Conservation (phyloP, 2,329 filamentous ascomycete genomes). For the Ceratocystis variospora region DNA sequence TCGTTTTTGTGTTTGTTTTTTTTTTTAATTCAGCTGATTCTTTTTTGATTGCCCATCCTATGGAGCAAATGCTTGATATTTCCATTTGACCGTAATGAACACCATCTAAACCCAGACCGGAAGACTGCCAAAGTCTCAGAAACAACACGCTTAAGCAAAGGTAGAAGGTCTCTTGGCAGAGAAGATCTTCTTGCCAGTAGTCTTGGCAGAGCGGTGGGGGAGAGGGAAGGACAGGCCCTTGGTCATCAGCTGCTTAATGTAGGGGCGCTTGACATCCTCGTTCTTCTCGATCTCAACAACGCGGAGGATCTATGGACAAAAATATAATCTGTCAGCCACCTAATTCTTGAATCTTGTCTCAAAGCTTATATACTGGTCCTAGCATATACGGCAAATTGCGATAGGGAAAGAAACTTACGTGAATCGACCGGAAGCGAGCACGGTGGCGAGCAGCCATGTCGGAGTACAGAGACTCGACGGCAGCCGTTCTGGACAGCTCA, state of each 20-base stretch:
- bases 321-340: not conserved
- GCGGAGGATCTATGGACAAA: slow-evolving; percentile 65
- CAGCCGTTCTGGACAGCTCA: slow-evolving; percentile 91
- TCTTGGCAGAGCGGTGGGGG: slow-evolving; percentile 84
- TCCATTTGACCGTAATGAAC: slow-evolving; percentile 48
- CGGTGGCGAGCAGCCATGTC: slow-evolving; percentile 98
- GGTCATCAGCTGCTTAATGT: slow-evolving; percentile 95
- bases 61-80: slow-evolving; percentile 40
- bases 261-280: slow-evolving; percentile 91
- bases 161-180: slow-evolving; percentile 85
- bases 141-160: slow-evolving; percentile 70
- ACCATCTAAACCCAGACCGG: slow-evolving; percentile 41
- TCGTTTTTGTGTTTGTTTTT: slow-evolving; percentile 16
- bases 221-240: slow-evolving; percentile 98
- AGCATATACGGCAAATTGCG: not conserved
- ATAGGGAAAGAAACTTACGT: slow-evolving; percentile 51
- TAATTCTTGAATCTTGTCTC: not conserved
- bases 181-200: slow-evolving; percentile 79
- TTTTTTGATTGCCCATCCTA: slow-evolving; percentile 20
- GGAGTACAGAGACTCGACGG: slow-evolving; percentile 94
- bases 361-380: not conserved
- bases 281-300: slow-evolving; percentile 93
- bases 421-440: slow-evolving; percentile 93
- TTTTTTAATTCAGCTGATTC: slow-evolving; percentile 20
- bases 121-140: slow-evolving; percentile 33